Evolutionary conservation across 352 stramenopile species (phyloP).

Genomic region (Elongisporangium senticosum): DNA sequence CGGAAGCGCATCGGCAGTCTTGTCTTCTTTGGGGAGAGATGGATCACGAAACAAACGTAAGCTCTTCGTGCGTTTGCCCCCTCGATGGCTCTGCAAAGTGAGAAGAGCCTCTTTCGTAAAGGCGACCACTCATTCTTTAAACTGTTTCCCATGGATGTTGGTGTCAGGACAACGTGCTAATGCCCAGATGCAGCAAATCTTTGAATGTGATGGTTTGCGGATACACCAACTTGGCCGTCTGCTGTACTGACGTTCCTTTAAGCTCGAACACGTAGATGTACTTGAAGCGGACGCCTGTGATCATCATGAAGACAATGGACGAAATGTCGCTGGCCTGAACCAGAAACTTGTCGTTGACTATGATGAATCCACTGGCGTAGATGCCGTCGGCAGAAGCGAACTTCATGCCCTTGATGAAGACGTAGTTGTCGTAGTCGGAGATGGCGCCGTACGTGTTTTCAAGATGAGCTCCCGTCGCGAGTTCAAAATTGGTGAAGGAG

Average conservation of each 20-base stretch:
- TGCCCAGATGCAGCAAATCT: slow-evolving; percentile 16
- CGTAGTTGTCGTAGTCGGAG: neutral
- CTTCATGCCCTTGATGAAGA: slow-evolving; percentile 25
- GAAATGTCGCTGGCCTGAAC: slow-evolving; percentile 18
- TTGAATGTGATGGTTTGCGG: slow-evolving; percentile 15
- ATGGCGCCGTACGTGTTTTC: neutral
- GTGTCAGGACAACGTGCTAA: slow-evolving; percentile 24
- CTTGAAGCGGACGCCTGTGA: slow-evolving; percentile 9
- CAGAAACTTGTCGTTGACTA: slow-evolving; percentile 27
- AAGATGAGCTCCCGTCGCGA: neutral
- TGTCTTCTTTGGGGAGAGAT: too few relatives aligned
- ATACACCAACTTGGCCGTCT: slow-evolving; percentile 25
- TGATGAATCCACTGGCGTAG: slow-evolving; percentile 32
- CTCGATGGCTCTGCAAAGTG: too few relatives aligned
- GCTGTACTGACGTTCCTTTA: slow-evolving; percentile 19
- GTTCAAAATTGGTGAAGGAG: neutral
- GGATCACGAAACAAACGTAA: too few relatives aligned
- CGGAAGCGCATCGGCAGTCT: too few relatives aligned
- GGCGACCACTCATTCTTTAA: too few relatives aligned
- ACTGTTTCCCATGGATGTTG: too few relatives aligned
- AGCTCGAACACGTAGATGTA: slow-evolving; percentile 30
- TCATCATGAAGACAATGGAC: slow-evolving; percentile 21
- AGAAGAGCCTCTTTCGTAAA: too few relatives aligned
- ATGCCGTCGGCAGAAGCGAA: slow-evolving; percentile 28
- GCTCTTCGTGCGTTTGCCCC: too few relatives aligned